Percentiles rank a stretch among this genome's conserved stretches.
Evolutionary conservation across 805 yeast genomes (phyloP).

Genomic region (Yamadazyma scolyti): DNA sequence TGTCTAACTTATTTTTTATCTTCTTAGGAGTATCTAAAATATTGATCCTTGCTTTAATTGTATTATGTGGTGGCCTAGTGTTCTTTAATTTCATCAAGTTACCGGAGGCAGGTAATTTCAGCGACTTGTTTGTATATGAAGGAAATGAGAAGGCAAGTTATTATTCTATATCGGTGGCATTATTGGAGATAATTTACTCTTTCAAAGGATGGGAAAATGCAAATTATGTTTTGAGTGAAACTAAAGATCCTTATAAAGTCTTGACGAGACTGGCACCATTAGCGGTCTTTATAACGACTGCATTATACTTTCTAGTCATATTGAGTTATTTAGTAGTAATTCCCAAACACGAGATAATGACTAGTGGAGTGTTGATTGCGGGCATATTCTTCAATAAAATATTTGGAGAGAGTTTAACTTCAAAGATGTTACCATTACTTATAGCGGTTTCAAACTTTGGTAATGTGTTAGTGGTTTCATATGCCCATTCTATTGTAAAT

Average conservation of each 20-base stretch:
- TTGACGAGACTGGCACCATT: constrained; percentile 59
- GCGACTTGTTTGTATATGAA: constrained; percentile 36
- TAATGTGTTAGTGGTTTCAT: constrained; percentile 61
- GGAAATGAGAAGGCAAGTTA: constrained; percentile 23
- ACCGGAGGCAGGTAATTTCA: constrained; percentile 20
- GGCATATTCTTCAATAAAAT: constrained; percentile 57
- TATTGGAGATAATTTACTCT: constrained; percentile 57
- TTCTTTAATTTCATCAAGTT: constrained; percentile 25
- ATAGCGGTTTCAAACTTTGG: constrained; percentile 64
- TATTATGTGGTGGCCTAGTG: constrained; percentile 44
- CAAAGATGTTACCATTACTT: constrained; percentile 47
- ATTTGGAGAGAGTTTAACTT: constrained; percentile 53
- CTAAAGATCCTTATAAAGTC: constrained; percentile 53
- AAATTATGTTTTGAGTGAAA: constrained; percentile 58
- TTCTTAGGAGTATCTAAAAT: constrained; percentile 53
- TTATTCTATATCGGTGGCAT: constrained; percentile 53
- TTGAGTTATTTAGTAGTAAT: constrained; percentile 56
- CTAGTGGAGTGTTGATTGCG: constrained; percentile 62
- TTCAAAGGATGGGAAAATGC: constrained; percentile 73
- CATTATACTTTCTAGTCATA: constrained; percentile 54
- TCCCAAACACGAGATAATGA: constrained; percentile 41
- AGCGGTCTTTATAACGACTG: constrained; percentile 50
- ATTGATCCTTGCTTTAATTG: constrained; percentile 46
- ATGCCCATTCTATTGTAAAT: constrained; percentile 57
- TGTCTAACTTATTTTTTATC: constrained; percentile 51